Evolutionary conservation across 2,329 filamentous ascomycete genomes (phyloP).

Genomic region (Fusarium tuaranense): DNA sequence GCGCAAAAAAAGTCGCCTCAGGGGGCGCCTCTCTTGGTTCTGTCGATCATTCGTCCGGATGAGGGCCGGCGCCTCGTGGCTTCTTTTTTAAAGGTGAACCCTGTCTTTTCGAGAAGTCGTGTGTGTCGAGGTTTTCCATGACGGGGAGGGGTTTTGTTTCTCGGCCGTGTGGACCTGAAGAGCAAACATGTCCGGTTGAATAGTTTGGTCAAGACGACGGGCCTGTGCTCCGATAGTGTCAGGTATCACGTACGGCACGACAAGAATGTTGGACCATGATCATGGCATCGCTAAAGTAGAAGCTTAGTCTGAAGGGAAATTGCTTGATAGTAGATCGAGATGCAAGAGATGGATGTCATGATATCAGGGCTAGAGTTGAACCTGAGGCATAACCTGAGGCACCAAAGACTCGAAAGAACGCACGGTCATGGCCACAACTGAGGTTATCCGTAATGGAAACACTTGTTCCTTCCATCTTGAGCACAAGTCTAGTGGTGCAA

Average conservation of each 20-base stretch:
- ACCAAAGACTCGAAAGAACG: background rate
- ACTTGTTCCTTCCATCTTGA: conserved; percentile 9
- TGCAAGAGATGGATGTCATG: background rate
- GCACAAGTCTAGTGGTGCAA: background rate
- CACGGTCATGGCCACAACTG: conserved; percentile 7
- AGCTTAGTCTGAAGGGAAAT: background rate
- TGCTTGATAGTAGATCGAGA: background rate
- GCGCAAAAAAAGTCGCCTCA: background rate
- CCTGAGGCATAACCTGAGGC: conserved; percentile 6
- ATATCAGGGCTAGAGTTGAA: background rate
- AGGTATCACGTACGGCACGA: background rate
- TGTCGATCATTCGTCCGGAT: conserved; percentile 15
- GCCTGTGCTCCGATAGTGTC: background rate
- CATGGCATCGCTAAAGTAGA: background rate
- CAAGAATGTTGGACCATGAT: background rate
- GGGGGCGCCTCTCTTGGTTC: conserved; percentile 4
- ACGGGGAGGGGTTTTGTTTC: background rate
- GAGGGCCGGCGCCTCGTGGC: conserved; percentile 7
- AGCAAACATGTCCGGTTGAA: background rate
- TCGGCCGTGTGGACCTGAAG: background rate
- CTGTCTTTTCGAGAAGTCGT: background rate
- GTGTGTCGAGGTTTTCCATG: background rate
- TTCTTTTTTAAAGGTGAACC: conserved; percentile 2
- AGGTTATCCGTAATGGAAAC: conserved; percentile 5
- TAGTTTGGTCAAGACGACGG: background rate